Evolutionary conservation across 108 stramenopile genomes (phyloP).

Genomic region (Discostella pseudostelligera): DNA sequence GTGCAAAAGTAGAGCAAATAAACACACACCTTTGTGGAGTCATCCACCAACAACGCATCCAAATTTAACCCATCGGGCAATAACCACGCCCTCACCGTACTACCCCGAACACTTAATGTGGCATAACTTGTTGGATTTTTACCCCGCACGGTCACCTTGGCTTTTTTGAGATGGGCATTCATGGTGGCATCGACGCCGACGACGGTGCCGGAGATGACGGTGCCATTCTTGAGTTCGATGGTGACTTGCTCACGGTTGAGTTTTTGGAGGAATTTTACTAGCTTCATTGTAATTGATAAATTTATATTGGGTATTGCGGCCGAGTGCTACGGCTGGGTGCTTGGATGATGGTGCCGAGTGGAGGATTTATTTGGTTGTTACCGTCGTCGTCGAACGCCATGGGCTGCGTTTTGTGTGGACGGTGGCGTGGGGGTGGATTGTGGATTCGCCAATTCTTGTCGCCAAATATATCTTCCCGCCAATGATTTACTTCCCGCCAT

Average conservation of each 20-base stretch:
- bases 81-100: conserved; percentile 92
- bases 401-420: too few species aligned
- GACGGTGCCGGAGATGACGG: conserved; percentile 94
- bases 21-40: conserved; percentile 82
- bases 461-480: too few species aligned
- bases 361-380: too few species aligned
- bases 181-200: conserved; percentile 97
- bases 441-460: too few species aligned
- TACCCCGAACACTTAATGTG: conserved; percentile 91
- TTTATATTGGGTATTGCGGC: too few species aligned
- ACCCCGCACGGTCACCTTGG: conserved; percentile 91
- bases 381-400: too few species aligned
- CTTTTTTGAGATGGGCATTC: conserved; percentile 98
- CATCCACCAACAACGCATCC: conserved; percentile 96
- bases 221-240: conserved; percentile 99
- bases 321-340: too few species aligned
- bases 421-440: too few species aligned
- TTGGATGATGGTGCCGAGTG: too few species aligned
- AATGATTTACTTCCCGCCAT: too few species aligned
- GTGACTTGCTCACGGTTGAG: conserved; percentile 97
- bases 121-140: conserved; percentile 91
- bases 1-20: not conserved
- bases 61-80: conserved; percentile 97
- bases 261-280: conserved; percentile 97
- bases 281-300: conserved; percentile 64